A percentile compares a stretch with the other conserved stretches of the same genome.
phyloP scores from a whole-genome alignment of 2,329 filamentous ascomycete species.

The Arachnopeziza araneosa region DNA sequence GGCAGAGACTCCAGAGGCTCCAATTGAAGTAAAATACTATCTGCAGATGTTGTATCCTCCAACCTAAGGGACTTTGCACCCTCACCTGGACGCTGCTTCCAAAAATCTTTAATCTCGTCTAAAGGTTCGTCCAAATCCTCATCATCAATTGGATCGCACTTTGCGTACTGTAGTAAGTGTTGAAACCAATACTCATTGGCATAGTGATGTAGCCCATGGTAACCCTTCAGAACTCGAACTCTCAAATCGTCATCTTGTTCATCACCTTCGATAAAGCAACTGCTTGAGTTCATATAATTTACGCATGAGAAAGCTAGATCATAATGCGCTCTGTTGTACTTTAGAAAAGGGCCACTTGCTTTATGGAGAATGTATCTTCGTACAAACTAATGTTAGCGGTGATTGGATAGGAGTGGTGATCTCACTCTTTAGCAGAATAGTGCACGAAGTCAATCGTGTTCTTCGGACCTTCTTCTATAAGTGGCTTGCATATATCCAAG shows the following conservation, averaged over 20 bases:
- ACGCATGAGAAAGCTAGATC: constrained; percentile 9
- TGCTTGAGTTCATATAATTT: constrained; percentile 6
- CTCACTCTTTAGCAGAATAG: constrained; percentile 14
- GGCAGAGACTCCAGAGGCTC: not conserved
- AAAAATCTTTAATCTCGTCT: constrained; percentile 2
- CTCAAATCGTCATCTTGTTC: not conserved
- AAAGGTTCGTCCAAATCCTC: constrained; percentile 2
- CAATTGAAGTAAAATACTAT: constrained; percentile 4
- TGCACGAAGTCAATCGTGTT: constrained; percentile 14
- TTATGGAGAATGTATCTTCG: constrained; percentile 9
- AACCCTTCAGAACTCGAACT: constrained; percentile 9
- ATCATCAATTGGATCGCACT: constrained; percentile 3
- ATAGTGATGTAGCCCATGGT: constrained; percentile 13
- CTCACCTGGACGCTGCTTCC: constrained; percentile 6
- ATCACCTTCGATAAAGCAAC: constrained; percentile 1
- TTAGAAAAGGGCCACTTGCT: constrained; percentile 7
- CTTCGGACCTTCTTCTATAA: constrained; percentile 7
- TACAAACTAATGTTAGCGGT: not conserved
- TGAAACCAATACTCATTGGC: constrained; percentile 14
- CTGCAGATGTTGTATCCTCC: constrained; percentile 6
- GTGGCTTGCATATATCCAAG: constrained; percentile 9
- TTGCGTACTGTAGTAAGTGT: constrained; percentile 13
- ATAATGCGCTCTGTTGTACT: constrained; percentile 9
- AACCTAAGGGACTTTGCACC: constrained; percentile 1
- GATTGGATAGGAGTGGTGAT: not conserved